These are phyloP conservation scores for Talaromyces sp. DNA, from an alignment of 2,329 filamentous ascomycete species.

Conservation along the genomic window DNA sequence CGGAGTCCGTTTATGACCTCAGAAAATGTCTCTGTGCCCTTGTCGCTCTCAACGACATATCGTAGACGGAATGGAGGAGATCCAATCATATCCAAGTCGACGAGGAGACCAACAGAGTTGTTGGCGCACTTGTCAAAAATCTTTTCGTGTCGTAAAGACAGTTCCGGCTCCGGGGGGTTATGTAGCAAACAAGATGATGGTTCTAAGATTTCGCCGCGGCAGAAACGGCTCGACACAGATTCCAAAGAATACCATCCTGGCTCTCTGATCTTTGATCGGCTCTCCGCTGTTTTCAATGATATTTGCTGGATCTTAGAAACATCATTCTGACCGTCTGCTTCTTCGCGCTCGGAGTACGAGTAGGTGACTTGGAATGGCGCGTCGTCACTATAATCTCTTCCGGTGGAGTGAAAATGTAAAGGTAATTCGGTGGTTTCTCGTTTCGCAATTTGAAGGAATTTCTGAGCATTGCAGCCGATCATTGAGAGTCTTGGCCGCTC, in stretches of 20 bases:
- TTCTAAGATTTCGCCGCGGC: constrained; percentile 82
- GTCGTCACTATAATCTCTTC: constrained; percentile 52
- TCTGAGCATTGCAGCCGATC: constrained; percentile 69
- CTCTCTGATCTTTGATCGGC: constrained; percentile 64
- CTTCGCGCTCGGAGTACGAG: constrained; percentile 72
- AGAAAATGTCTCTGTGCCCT: constrained; percentile 51
- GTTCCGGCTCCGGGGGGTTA: constrained; percentile 80
- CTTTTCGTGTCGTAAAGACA: constrained; percentile 69
- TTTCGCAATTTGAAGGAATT: constrained; percentile 76
- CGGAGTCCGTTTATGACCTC: constrained; percentile 65
- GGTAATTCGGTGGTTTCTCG: constrained; percentile 65
- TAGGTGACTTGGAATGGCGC: constrained; percentile 71
- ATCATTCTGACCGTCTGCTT: constrained; percentile 61
- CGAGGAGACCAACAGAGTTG: constrained; percentile 82
- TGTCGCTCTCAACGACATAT: constrained; percentile 65
- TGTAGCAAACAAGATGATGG: constrained; percentile 88
- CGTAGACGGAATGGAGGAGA: constrained; percentile 83
- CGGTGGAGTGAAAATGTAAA: constrained; percentile 62
- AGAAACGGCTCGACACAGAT: constrained; percentile 72
- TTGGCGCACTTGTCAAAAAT: constrained; percentile 94
- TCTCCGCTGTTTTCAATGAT: constrained; percentile 51
- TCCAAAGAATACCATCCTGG: constrained; percentile 83
- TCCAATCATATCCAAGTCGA: constrained; percentile 84
- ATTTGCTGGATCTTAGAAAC: constrained; percentile 56
- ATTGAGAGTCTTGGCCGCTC: constrained; percentile 74